A percentile compares a stretch with the other conserved stretches of the same genome.
Evolutionary conservation across 176 grass and related monocot species (phyloP).

Genomic region (Cenchrus fungigraminus): DNA sequence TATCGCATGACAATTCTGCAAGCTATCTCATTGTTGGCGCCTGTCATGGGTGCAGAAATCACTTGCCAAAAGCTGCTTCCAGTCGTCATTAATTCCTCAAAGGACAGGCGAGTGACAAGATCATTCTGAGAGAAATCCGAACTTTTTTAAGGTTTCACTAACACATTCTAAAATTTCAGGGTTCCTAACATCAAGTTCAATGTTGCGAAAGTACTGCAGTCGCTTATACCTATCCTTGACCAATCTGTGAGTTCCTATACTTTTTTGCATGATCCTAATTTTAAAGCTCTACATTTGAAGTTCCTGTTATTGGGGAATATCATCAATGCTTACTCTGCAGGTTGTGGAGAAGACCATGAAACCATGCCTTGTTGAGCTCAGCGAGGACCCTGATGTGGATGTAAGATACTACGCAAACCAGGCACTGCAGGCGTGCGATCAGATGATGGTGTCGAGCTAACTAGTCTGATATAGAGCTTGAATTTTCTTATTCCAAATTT

Average conservation of each 20-base stretch:
- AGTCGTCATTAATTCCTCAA: conserved; percentile 68
- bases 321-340: conserved; percentile 35
- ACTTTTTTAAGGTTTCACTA: not conserved
- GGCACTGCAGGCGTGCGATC: conserved; percentile 68
- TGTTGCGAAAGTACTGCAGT: conserved; percentile 75
- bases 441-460: conserved; percentile 80
- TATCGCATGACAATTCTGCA: conserved; percentile 79
- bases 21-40: conserved; percentile 71
- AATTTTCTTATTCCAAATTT: conserved; percentile 45
- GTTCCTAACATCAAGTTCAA: conserved; percentile 93
- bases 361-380: conserved; percentile 74
- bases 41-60: conserved; percentile 79
- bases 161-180: conserved; percentile 28
- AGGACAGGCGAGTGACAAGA: conserved; percentile 64
- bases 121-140: not conserved
- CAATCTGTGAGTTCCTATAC: conserved; percentile 61
- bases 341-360: conserved; percentile 68
- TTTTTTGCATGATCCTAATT: not conserved
- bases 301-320: conserved; percentile 26
- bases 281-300: not conserved
- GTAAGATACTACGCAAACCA: conserved; percentile 73
- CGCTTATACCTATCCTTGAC: conserved; percentile 69
- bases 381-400: conserved; percentile 82
- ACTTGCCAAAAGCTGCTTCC: conserved; percentile 72
- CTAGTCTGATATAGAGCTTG: conserved; percentile 26